Base-by-base conservation (phyloP, 176 grass and related monocot species). In the Aegilops sharonensis region DNA sequence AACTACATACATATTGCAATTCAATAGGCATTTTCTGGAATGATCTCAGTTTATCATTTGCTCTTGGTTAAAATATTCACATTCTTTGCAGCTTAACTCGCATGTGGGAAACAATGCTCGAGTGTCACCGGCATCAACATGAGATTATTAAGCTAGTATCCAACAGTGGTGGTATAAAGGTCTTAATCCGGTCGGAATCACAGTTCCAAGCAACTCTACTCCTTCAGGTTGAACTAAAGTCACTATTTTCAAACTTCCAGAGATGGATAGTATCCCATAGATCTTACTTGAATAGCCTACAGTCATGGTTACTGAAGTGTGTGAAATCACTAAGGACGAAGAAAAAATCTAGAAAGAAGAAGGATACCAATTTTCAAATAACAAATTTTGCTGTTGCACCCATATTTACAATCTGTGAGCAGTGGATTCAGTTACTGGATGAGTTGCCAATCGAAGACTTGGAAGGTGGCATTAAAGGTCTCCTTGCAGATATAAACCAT, bases 301-400 rank as follows among this genome's bases (percentile, higher is more conserved):
- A 99, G 50, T 85, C 60, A 78, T 99, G 97, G 97, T 40, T 97
- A 75, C 94, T 67, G 36, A 96, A 99, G 81, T 99, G 94, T 80
- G 89, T 96, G 74, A 93, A 88, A 30, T 83, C 92, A 48, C 83
- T 87, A 57, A 92, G 42, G 47, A 77, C 23, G 71, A 91, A 61
- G 73, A 45, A 73, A 40, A 85, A 42, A 54, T 88, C 81, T 69
- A 85, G 71, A 54, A 95, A 61, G 59, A 92, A 75, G 69, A 43
- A 20, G 47, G 81, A 89, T 75, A 48, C 52, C 1, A 73, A 90
- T 81, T 32, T 30, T 78, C 78, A 83, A 29, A 91, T 94, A 81
- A 91, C 79, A 45, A 69, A 21, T 5, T 81, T 13, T 61, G 54
- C 20, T 18, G 86, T 93, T 70, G 92, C 94, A 0, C 97, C 97